phyloP scores from a whole-genome alignment of 441 rosid genomes.

The Cnidoscolus chayamansa region DNA sequence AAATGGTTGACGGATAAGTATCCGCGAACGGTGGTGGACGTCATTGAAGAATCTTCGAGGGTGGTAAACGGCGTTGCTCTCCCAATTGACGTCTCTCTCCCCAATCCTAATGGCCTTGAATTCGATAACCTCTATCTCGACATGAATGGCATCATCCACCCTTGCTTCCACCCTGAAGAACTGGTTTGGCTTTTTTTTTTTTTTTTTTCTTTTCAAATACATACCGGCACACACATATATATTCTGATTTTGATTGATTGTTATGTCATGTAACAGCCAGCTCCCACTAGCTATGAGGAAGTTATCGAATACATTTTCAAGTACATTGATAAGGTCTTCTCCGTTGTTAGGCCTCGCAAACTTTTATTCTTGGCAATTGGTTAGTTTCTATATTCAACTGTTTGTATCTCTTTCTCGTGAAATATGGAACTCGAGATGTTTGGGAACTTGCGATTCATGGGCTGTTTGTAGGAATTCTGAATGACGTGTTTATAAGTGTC shows the following conservation, averaged over 20 bases:
- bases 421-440: too few species aligned
- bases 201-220: background rate
- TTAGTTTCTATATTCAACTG: background rate
- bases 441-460: too few species aligned
- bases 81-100: constrained; percentile 9
- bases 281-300: constrained; percentile 22
- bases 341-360: constrained; percentile 29
- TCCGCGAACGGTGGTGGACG: constrained; percentile 15
- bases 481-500: too few species aligned
- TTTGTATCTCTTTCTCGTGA: too few species aligned
- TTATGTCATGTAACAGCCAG: constrained; percentile 13
- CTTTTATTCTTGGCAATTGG: constrained; percentile 30
- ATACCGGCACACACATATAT: too few species aligned
- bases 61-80: constrained; percentile 17
- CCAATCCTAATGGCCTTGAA: constrained; percentile 29
- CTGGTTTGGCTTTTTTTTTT: background rate
- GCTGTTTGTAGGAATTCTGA: too few species aligned
- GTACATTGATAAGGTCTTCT: constrained; percentile 29
- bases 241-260: too few species aligned
- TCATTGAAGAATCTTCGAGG: constrained; percentile 6
- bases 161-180: constrained; percentile 34
- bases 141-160: constrained; percentile 36
- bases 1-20: constrained; percentile 26
- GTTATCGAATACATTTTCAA: constrained; percentile 17
- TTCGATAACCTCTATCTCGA: constrained; percentile 38